These are phyloP conservation scores for Exidia glandulosa DNA, from an alignment of 768 basidiomycete species.

Conservation along the genomic window DNA sequence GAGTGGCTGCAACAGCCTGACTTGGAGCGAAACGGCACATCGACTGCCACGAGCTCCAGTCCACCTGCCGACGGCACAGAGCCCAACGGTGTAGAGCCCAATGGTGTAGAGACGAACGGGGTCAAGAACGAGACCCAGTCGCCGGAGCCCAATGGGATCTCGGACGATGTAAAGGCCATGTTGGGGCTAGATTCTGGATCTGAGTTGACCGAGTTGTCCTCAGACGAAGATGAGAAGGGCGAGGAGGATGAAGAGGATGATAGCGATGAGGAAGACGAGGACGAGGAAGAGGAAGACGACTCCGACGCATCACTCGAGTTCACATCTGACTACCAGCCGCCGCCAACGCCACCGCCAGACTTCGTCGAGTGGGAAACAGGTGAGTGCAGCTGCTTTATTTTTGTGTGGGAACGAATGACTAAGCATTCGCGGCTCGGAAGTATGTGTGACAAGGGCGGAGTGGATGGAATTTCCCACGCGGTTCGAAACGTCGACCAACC, in stretches of 20 bases:
- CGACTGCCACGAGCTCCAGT: neutral
- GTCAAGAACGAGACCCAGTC: slow-evolving; percentile 10
- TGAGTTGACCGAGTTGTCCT: neutral
- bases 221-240: neutral
- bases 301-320: slow-evolving; percentile 9
- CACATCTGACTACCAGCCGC: slow-evolving; percentile 13
- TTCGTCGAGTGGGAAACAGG: slow-evolving; percentile 89
- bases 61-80: neutral
- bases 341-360: slow-evolving; percentile 25
- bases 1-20: slow-evolving; percentile 62
- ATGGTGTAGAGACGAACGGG: slow-evolving; percentile 7
- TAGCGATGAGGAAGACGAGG: slow-evolving; percentile 13
- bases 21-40: too few species aligned
- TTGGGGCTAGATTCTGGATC: neutral
- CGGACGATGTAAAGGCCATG: neutral
- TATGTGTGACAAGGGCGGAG: slow-evolving; percentile 72
- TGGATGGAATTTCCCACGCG: slow-evolving; percentile 74
- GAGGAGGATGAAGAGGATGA: slow-evolving; percentile 33
- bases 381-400: slow-evolving; percentile 24
- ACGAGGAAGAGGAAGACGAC: slow-evolving; percentile 8
- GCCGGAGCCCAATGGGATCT: neutral
- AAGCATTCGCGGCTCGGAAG: slow-evolving; percentile 28
- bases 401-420: too few species aligned
- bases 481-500: slow-evolving; percentile 68
- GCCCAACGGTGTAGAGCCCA: slow-evolving; percentile 9